Conservation (phyloP, 192 early-diverging fungal species). For the Rhizoclosmatium sp. region DNA sequence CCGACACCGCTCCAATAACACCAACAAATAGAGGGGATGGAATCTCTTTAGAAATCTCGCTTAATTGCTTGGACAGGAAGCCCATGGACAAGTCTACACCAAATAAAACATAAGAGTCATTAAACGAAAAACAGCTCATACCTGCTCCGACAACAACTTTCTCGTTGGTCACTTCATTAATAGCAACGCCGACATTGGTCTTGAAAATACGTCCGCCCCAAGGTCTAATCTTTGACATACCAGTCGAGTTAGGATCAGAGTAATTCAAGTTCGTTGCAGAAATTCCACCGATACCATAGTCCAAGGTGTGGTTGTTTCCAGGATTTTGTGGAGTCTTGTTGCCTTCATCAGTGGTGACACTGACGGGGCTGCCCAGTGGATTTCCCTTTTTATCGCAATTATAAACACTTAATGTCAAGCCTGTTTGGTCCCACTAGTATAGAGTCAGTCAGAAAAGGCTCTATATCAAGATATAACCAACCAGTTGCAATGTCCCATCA, state of each 20-base stretch:
- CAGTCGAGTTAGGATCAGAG: neutral
- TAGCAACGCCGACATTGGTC: neutral
- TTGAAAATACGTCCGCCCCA: neutral
- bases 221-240: neutral
- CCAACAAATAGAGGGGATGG: neutral
- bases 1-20: too few species aligned
- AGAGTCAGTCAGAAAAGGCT: too few species aligned
- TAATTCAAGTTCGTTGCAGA: neutral
- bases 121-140: too few species aligned
- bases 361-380: neutral
- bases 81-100: neutral
- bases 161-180: neutral
- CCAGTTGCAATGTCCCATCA: neutral
- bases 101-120: too few species aligned
- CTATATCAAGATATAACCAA: neutral
- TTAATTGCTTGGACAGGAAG: neutral
- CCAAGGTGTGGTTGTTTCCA: neutral
- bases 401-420: neutral
- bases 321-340: neutral
- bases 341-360: neutral
- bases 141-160: neutral
- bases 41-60: neutral
- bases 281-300: neutral
- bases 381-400: neutral
- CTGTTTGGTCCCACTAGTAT: neutral